A percentile compares a stretch with the other conserved stretches of the same genome.
phyloP scores from a whole-genome alignment of 148 eudicot genomes.

The Talinum fruticosum region DNA sequence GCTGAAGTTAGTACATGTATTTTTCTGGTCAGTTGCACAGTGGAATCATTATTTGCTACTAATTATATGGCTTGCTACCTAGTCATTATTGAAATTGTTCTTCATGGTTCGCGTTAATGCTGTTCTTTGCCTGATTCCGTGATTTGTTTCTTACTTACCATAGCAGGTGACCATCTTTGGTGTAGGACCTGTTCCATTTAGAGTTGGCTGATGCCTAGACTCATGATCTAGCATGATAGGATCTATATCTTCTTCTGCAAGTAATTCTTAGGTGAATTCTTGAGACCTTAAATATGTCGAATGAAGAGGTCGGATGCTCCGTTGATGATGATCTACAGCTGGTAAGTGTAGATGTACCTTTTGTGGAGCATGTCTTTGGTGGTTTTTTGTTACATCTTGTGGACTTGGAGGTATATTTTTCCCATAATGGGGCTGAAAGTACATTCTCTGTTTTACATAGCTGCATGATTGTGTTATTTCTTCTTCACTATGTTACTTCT shows the following conservation, averaged over 20 bases:
- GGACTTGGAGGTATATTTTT: not conserved
- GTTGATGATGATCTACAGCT: slow-evolving; percentile 58
- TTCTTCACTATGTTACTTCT: not conserved
- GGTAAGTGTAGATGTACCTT: slow-evolving; percentile 39
- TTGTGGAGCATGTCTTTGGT: not conserved
- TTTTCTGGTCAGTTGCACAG: not conserved
- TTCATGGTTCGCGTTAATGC: not conserved
- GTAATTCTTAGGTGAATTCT: slow-evolving; percentile 2
- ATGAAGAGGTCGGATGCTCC: slow-evolving; percentile 52
- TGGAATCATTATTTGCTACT: not conserved
- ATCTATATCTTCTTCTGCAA: slow-evolving; percentile 7
- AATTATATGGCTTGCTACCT: not conserved
- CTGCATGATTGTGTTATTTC: not conserved
- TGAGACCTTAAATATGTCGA: slow-evolving; percentile 45
- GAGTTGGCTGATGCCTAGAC: not conserved
- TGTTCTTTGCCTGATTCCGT: not conserved
- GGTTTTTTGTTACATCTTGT: not conserved
- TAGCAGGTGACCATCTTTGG: not conserved
- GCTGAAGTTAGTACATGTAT: not conserved
- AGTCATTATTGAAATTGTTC: not conserved
- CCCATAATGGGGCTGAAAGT: not conserved
- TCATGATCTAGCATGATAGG: not conserved
- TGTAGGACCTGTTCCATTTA: not conserved
- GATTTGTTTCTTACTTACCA: not conserved
- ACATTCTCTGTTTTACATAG: not conserved